A percentile compares a stretch with the other conserved stretches of the same genome.
Conservation (phyloP, 257 asterid genomes). For the Leptodermis oblonga region DNA sequence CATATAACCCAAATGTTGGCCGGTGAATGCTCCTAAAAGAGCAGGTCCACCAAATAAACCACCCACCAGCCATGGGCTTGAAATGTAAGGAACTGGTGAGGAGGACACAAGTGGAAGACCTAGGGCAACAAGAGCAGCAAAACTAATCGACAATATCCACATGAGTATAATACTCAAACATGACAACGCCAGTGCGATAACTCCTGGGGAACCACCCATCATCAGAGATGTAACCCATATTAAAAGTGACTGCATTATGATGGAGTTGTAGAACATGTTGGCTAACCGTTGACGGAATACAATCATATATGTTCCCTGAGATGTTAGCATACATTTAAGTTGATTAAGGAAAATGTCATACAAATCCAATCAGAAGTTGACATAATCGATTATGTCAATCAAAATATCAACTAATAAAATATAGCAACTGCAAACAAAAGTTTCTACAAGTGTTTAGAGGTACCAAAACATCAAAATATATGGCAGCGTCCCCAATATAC, state of each 20-base stretch:
- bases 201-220: slow-evolving; percentile 78
- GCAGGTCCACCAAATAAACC: slow-evolving; percentile 90
- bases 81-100: slow-evolving; percentile 72
- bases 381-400: neutral
- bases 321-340: slow-evolving; percentile 19
- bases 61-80: slow-evolving; percentile 75
- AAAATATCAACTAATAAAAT: neutral
- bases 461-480: slow-evolving; percentile 92
- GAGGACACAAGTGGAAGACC: slow-evolving; percentile 63
- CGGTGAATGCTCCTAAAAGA: slow-evolving; percentile 78
- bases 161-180: slow-evolving; percentile 58
- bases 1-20: slow-evolving; percentile 78
- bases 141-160: slow-evolving; percentile 74
- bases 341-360: slow-evolving; percentile 8
- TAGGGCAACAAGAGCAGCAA: slow-evolving; percentile 50
- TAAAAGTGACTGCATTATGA: slow-evolving; percentile 73
- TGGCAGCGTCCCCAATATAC: slow-evolving; percentile 51
- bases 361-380: neutral
- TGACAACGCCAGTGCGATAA: slow-evolving; percentile 54
- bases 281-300: slow-evolving; percentile 69
- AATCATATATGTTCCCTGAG: slow-evolving; percentile 84
- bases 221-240: slow-evolving; percentile 64
- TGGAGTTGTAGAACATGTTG: slow-evolving; percentile 71
- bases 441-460: neutral
- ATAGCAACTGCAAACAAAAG: slow-evolving; percentile 4